Evolutionary conservation across 495 filamentous ascomycete genomes (phyloP), one percentile per base, ranked within the genome.

Genomic region (Trichoderma asperelloides): DNA sequence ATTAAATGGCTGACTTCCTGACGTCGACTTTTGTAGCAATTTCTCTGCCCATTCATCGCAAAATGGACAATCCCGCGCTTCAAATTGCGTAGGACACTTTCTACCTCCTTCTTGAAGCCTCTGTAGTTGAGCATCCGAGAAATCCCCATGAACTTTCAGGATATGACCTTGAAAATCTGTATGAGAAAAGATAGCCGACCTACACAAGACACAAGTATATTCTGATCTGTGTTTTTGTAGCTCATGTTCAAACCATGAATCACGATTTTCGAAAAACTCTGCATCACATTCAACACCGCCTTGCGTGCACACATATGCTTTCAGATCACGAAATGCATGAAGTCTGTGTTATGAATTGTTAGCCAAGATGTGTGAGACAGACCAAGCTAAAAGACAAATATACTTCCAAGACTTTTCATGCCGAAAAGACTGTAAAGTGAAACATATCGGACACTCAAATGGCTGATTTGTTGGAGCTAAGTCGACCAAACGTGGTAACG

Each of bases 401-500:
- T 67, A 71, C 68, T 66, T 57, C 74, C 73, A 76, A n/a, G 64
- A 49, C 28, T 66, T 62, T 39, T 72, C 69, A 3, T 23, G 64
- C 8, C 40, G 51, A 60, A 75, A 73, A 16, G 67, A 65, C 65
- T 76, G 69, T 15, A 75, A 55, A 5, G 67, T 69, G 63, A 68
- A 74, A 60, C 76, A 78, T 33, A 76, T 73, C 2, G 76, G 76
- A 63, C 76, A 78, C 66, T 76, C 72, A 43, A 75, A 75, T 9
- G 70, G 65, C 6, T 67, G 62, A 0, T 60, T 9, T 1, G 67
- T 47, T 0, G 33, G 43, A 12, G 66, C 64, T 8, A 73, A 33
- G 12, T 69, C 68, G 2, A 16, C 45, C 37, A 68, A 43, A 9
- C 30, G 60, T 1, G 71, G 71, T 12, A 70, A 30, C 28, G 40